phyloP scores from a whole-genome alignment of 2,329 filamentous ascomycete species.

The Ophiosphaerella narmari region DNA sequence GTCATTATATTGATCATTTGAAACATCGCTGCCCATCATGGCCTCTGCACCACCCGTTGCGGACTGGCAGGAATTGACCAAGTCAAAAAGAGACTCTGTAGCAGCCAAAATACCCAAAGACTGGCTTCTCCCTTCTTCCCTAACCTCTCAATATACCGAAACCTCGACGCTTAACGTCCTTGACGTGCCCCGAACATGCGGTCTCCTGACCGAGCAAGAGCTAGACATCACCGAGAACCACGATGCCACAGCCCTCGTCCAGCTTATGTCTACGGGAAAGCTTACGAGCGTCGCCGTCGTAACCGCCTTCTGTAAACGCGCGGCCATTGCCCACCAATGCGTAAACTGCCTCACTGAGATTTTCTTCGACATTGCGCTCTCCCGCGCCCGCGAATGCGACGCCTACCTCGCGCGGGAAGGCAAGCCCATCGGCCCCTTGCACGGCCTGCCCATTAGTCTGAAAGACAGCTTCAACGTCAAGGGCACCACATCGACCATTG shows the following conservation, averaged over 20 bases:
- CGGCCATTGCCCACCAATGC: conserved; percentile 62
- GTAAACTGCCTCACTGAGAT: conserved; percentile 54
- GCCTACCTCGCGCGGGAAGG: conserved; percentile 43
- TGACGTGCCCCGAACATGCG: conserved; percentile 35
- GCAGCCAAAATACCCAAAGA: conserved; percentile 36
- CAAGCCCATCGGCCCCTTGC: conserved; percentile 55
- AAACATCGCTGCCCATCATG: conserved; percentile 4
- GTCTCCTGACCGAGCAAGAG: conserved; percentile 38
- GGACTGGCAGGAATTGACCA: conserved; percentile 38
- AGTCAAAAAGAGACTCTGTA: conserved; percentile 34
- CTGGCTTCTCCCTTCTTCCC: conserved; percentile 36
- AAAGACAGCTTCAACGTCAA: conserved; percentile 65
- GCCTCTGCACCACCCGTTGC: conserved; percentile 10
- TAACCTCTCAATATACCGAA: conserved; percentile 21
- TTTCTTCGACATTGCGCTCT: conserved; percentile 49
- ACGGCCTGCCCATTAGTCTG: conserved; percentile 56
- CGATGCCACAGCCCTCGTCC: conserved; percentile 40
- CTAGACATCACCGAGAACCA: conserved; percentile 42
- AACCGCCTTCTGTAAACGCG: conserved; percentile 59
- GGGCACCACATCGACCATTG: conserved; percentile 62
- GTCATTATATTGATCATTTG: background rate
- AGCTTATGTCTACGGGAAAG: conserved; percentile 26
- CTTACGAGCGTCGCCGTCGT: conserved; percentile 51
- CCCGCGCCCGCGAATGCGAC: conserved; percentile 46
- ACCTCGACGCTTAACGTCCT: conserved; percentile 32